These are phyloP conservation scores for Blastocystis sp. DNA, from an alignment of 352 stramenopile species.

Conservation along the genomic window DNA sequence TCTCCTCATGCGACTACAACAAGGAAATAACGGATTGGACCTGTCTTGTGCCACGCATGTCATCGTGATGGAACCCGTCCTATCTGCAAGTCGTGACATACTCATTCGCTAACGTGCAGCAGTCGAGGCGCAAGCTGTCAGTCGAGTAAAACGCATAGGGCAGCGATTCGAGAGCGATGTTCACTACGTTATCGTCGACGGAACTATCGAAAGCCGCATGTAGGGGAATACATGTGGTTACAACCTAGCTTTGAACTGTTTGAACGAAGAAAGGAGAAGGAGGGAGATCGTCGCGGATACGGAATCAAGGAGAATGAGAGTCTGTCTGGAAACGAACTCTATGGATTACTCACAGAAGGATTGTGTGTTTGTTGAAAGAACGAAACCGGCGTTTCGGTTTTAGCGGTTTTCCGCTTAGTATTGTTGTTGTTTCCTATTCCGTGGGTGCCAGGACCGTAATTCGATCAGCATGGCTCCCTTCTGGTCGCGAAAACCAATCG, in stretches of 20 bases:
- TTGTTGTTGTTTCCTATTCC: not conserved
- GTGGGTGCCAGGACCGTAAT: too few relatives aligned
- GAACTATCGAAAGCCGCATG: constrained; percentile 30
- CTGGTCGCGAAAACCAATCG: not conserved
- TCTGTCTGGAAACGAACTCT: constrained; percentile 26
- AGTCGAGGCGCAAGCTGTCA: constrained; percentile 34
- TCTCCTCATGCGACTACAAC: constrained; percentile 21
- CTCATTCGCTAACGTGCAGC: not conserved
- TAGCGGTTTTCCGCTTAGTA: not conserved
- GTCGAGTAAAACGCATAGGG: constrained; percentile 33
- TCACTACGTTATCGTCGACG: constrained; percentile 31
- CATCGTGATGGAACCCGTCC: constrained; percentile 33
- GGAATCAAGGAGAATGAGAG: constrained; percentile 29
- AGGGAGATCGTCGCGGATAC: not conserved
- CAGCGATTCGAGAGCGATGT: not conserved
- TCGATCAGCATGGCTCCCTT: constrained; percentile 5
- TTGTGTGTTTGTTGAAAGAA: constrained; percentile 15
- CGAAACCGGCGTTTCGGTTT: constrained; percentile 7
- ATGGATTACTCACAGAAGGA: not conserved
- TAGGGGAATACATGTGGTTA: not conserved
- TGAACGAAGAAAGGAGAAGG: not conserved
- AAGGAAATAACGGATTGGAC: constrained; percentile 45
- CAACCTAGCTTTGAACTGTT: not conserved
- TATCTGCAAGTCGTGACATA: constrained; percentile 16
- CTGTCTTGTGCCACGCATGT: constrained; percentile 27